Evolutionary conservation across 1,284 basidiomycete species (phyloP).

Genomic region (Naganishia sp.): DNA sequence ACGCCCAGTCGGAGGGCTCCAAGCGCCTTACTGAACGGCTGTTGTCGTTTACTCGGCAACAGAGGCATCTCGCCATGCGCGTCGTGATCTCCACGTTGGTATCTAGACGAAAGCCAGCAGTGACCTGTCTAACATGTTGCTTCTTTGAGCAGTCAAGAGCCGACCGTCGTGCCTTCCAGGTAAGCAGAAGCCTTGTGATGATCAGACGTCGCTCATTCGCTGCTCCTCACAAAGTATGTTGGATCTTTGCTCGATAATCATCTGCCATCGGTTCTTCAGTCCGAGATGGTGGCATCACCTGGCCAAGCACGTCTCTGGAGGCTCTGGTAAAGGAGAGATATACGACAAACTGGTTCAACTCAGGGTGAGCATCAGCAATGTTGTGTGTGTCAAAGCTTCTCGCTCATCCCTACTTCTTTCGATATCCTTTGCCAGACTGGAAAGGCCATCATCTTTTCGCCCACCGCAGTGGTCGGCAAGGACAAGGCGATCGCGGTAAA

Average conservation of each 20-base stretch:
- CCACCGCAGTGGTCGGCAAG: conserved; percentile 25
- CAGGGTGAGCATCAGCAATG: conserved; percentile 55
- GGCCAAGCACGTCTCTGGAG: conserved; percentile 65
- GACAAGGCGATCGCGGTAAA: background rate
- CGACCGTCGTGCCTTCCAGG: conserved; percentile 66
- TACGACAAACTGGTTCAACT: conserved; percentile 68
- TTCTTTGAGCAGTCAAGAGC: conserved; percentile 57
- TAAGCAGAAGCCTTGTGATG: background rate
- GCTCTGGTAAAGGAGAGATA: conserved; percentile 62
- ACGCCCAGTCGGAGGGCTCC: conserved; percentile 45
- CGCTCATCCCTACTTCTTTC: background rate
- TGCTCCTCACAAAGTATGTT: conserved; percentile 55
- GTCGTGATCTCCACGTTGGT: conserved; percentile 73
- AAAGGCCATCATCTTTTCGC: conserved; percentile 29
- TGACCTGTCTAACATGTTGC: background rate
- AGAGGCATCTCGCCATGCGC: conserved; percentile 69
- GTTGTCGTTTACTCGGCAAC: conserved; percentile 65
- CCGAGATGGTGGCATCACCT: conserved; percentile 71
- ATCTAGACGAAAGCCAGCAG: conserved; percentile 3
- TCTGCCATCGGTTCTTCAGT: conserved; percentile 71
- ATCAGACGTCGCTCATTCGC: background rate
- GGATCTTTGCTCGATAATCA: conserved; percentile 65
- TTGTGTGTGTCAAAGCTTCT: conserved; percentile 24
- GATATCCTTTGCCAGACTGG: background rate
- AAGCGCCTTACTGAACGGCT: conserved; percentile 63